These are phyloP conservation scores for Dactylellina leptospora DNA, from an alignment of 2,329 filamentous ascomycete species.

Conservation along the genomic window DNA sequence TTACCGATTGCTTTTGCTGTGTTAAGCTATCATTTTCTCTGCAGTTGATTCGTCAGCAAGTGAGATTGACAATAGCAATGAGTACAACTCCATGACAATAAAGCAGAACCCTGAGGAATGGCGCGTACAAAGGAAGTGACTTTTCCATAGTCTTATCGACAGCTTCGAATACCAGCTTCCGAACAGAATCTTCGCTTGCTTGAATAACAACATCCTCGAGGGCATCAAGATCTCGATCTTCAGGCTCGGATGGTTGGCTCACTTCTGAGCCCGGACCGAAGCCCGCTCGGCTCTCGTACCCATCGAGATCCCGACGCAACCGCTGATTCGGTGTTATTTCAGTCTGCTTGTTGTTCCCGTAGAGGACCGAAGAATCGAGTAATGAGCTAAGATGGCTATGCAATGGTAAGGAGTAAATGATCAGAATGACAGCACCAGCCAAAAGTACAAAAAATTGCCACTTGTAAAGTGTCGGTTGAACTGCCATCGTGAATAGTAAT, in stretches of 20 bases:
- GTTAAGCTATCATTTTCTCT: too few species aligned
- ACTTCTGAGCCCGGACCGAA: neutral
- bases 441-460: neutral
- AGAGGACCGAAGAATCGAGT: neutral
- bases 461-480: neutral
- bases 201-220: neutral
- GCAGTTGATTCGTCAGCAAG: too few species aligned
- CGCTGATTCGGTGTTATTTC: neutral
- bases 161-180: neutral
- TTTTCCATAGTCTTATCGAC: conserved; percentile 3
- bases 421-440: neutral
- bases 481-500: neutral
- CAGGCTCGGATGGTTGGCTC: neutral
- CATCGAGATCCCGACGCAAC: neutral
- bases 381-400: neutral
- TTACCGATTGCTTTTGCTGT: too few species aligned
- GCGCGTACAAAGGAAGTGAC: neutral
- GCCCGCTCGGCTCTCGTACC: neutral
- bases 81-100: too few species aligned
- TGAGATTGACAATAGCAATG: too few species aligned
- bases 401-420: neutral
- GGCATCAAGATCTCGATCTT: too few species aligned
- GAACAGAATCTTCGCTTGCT: neutral
- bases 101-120: too few species aligned
- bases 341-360: neutral